phyloP scores from a whole-genome alignment of 1,284 basidiomycete genomes.

The Schizophyllum commune region DNA sequence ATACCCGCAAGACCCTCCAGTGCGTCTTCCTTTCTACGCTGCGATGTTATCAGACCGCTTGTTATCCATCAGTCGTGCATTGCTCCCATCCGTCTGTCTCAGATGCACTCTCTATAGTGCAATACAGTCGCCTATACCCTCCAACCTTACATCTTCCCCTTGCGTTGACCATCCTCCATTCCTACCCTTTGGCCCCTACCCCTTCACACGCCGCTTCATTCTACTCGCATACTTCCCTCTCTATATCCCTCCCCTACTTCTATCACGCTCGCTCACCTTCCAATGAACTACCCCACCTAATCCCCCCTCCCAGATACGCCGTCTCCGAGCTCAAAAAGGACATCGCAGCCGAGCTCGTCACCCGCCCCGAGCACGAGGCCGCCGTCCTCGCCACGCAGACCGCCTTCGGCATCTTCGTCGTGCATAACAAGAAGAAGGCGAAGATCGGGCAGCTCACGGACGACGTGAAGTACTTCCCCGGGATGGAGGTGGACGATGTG shows the following conservation, averaged over 20 bases:
- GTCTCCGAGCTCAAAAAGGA: conserved; percentile 82
- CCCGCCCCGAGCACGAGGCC: conserved; percentile 62
- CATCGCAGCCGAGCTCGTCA: conserved; percentile 65
- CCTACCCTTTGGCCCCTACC: too few relatives aligned
- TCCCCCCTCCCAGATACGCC: conserved; percentile 58
- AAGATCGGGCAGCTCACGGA: conserved; percentile 71
- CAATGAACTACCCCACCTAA: too few relatives aligned
- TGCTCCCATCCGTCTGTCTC: background rate
- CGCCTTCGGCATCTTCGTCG: conserved; percentile 86
- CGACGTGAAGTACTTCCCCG: conserved; percentile 63
- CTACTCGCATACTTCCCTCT: too few relatives aligned
- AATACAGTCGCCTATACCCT: too few relatives aligned
- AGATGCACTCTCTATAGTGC: background rate
- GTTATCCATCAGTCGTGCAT: background rate
- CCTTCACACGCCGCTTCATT: too few relatives aligned
- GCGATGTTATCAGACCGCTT: too few relatives aligned
- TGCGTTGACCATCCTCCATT: background rate
- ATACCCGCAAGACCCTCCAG: conserved; percentile 86
- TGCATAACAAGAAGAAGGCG: conserved; percentile 89
- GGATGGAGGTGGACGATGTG: conserved; percentile 57
- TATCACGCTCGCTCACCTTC: too few relatives aligned
- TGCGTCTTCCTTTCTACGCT: conserved; percentile 26
- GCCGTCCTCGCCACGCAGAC: conserved; percentile 58
- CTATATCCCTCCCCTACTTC: too few relatives aligned
- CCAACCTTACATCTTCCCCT: too few relatives aligned